These are phyloP conservation scores for Verticillium dahliae DNA, from an alignment of 2,329 filamentous ascomycete genomes.

Conservation along the genomic window DNA sequence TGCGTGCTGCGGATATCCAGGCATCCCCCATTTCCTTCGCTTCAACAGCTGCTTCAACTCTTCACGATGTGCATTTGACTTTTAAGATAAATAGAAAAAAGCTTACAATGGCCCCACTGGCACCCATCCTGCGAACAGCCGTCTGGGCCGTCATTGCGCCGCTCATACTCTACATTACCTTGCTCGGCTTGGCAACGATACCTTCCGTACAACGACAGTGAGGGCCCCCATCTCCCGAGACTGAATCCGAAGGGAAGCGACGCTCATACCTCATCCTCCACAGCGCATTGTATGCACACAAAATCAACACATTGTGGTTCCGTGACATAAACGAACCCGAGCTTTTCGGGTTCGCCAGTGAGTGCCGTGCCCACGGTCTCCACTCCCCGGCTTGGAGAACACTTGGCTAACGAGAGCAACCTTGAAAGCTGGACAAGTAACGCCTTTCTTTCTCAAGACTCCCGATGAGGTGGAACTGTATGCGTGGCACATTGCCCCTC, in stretches of 20 bases:
- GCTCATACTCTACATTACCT: conserved; percentile 58
- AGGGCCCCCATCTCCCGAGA: conserved; percentile 21
- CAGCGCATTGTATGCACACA: conserved; percentile 80
- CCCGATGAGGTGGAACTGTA: conserved; percentile 73
- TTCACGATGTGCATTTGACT: background rate
- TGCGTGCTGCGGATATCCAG: background rate
- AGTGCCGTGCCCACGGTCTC: conserved; percentile 17
- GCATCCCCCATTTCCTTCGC: background rate
- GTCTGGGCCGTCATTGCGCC: conserved; percentile 51
- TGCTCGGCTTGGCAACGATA: conserved; percentile 59
- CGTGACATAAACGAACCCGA: conserved; percentile 70
- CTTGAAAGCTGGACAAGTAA: conserved; percentile 70
- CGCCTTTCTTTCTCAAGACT: conserved; percentile 72
- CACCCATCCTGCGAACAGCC: conserved; percentile 26
- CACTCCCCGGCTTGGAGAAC: background rate
- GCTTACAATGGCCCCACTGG: background rate
- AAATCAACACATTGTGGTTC: conserved; percentile 66
- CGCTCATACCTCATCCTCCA: background rate
- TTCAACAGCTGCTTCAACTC: background rate
- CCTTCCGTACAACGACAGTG: conserved; percentile 77
- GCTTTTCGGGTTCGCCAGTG: conserved; percentile 80
- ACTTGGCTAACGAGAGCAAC: background rate
- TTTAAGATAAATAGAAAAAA: background rate
- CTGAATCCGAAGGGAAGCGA: background rate
- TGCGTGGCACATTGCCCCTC: conserved; percentile 83